Evolutionary conservation across 306 rosid genomes (phyloP), one percentile per base, ranked within the genome.

Genomic region (Cucurbita maxima): DNA sequence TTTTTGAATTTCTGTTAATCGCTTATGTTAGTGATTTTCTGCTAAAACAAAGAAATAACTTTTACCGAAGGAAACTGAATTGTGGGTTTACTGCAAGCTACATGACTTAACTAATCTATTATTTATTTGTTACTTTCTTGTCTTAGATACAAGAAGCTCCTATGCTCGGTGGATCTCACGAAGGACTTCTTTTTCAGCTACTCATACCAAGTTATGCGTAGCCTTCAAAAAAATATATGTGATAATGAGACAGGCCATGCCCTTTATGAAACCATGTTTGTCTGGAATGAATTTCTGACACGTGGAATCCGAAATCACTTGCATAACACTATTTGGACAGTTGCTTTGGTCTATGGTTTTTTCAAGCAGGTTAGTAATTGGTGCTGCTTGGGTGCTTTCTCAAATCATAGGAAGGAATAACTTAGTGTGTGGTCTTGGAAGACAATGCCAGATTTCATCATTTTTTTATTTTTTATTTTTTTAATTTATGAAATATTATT

Each of bases 151-250:
- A 94, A 91, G 99, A 94, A 84, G 96, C 96, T 94, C 84, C 84
- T 94, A 82, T 86, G 96, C 89, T 84, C 95, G 73, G 85, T 94
- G 96, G 99, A 94, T 83, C 97, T 94, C 80, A 84, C 95, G 1
- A 94, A 90, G 92, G 99, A 94, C 90, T 94, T 94, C 97, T 87
- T 89, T 84, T 94, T 85, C 87, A 94, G 99, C 92, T 94, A 94
- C 86, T 89, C 99, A 38, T 91, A 94, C 80, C 87, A 94, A 82
- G 86, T 94, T 67, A 94, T 94, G 99, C 89, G 76, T 69, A 91
- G 99, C 83, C 90, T 91, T 79, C 99, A 94, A 82, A 88, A 87
- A 79, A 91, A 94, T 83, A 85, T 94, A 63, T 83, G 92, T 81
- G 86, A 80, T 72, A 74, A 81, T 76, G 82, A 75, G 76, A 73